Evolutionary conservation across 2,329 filamentous ascomycete species (phyloP).

Genomic region (Aureobasidium zeae): DNA sequence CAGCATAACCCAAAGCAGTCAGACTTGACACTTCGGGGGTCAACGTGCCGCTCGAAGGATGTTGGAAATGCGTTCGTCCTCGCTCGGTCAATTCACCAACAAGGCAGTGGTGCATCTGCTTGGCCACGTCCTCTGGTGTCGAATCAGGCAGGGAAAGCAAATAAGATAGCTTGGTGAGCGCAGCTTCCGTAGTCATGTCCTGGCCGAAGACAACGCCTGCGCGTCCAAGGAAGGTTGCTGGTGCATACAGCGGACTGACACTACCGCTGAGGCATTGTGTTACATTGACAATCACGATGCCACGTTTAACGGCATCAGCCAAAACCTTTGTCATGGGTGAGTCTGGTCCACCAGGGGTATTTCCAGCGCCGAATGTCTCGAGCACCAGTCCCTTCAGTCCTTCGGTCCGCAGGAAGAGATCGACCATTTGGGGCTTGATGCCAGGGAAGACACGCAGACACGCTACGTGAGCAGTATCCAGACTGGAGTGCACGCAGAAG

Average conservation of each 20-base stretch:
- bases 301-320: conserved; percentile 64
- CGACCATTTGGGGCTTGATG: conserved; percentile 88
- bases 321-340: conserved; percentile 71
- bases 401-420: conserved; percentile 69
- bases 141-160: conserved; percentile 61
- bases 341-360: conserved; percentile 74
- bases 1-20: conserved; percentile 69
- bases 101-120: conserved; percentile 63
- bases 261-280: conserved; percentile 64
- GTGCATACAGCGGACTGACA: conserved; percentile 34
- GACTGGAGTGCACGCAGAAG: conserved; percentile 63
- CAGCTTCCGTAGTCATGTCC: conserved; percentile 82
- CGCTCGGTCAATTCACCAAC: conserved; percentile 80
- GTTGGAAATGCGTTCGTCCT: conserved; percentile 62
- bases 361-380: conserved; percentile 89
- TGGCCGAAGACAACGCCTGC: conserved; percentile 84
- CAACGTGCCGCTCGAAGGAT: conserved; percentile 48
- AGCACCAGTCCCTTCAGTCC: conserved; percentile 72
- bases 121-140: conserved; percentile 56
- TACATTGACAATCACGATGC: conserved; percentile 80
- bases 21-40: conserved; percentile 55
- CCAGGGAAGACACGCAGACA: conserved; percentile 86
- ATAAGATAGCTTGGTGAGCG: conserved; percentile 83
- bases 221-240: conserved; percentile 58
- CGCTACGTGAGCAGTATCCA: conserved; percentile 81